These are phyloP conservation scores for Vigna reflexopilosa DNA, from an alignment of 306 rosid species.

Conservation along the genomic window DNA sequence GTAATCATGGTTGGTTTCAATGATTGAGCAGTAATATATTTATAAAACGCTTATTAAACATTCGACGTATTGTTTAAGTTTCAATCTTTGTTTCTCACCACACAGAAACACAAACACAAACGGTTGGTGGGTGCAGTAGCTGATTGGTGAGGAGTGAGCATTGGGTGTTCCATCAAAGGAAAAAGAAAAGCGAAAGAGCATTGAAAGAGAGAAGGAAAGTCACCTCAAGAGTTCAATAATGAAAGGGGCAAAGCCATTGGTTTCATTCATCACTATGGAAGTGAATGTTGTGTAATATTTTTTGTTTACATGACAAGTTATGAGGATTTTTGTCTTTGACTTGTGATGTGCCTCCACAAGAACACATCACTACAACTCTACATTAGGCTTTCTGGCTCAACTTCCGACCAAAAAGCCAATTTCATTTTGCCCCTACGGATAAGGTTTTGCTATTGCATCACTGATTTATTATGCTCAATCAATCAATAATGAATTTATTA, in stretches of 20 bases:
- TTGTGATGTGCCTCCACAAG: constrained; percentile 55
- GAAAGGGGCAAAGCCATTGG: neutral
- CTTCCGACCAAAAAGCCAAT: constrained; percentile 54
- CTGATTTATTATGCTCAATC: neutral
- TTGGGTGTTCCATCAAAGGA: constrained; percentile 46
- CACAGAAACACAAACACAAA: neutral
- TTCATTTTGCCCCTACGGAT: constrained; percentile 53
- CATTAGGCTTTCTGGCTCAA: constrained; percentile 43
- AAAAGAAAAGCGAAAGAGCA: constrained; percentile 45
- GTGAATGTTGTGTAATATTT: neutral
- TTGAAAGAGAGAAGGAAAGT: constrained; percentile 54
- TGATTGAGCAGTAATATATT: constrained; percentile 29
- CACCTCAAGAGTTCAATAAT: constrained; percentile 56
- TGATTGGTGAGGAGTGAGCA: constrained; percentile 23
- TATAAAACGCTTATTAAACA: constrained; percentile 29
- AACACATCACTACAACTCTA: constrained; percentile 45
- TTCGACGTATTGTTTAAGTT: constrained; percentile 39
- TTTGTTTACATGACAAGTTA: constrained; percentile 15
- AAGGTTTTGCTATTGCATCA: constrained; percentile 43
- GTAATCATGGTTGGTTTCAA: constrained; percentile 10
- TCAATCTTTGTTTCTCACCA: constrained; percentile 22
- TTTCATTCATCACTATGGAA: too few relatives aligned
- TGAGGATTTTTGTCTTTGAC: constrained; percentile 53
- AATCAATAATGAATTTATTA: neutral
- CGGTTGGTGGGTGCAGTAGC: constrained; percentile 38